These are phyloP conservation scores for Yamadazyma nakazawae DNA, from an alignment of 805 yeast genomes.

Conservation along the genomic window DNA sequence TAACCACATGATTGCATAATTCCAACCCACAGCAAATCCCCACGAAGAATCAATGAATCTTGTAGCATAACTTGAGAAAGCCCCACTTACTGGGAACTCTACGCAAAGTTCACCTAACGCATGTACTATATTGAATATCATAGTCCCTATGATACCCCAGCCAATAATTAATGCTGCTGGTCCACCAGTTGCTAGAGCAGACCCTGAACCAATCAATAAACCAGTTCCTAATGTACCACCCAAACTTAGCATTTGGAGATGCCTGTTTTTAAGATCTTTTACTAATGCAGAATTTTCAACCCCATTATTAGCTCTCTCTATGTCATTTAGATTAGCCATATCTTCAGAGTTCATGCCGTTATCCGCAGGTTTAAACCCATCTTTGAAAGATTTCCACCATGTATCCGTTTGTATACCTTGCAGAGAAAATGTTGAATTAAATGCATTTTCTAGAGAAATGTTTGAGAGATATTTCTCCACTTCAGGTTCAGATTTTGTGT, in stretches of 20 bases:
- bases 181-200: conserved; percentile 38
- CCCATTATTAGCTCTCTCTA: conserved; percentile 34
- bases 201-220: conserved; percentile 47
- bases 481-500: background rate
- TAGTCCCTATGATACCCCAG: conserved; percentile 52
- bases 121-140: conserved; percentile 57
- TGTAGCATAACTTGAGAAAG: conserved; percentile 38
- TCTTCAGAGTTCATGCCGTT: background rate
- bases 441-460: background rate
- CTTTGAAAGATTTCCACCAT: conserved; percentile 27
- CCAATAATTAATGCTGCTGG: conserved; percentile 51
- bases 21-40: conserved; percentile 42
- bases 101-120: conserved; percentile 68
- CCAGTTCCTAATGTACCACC: conserved; percentile 74
- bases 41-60: conserved; percentile 36
- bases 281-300: conserved; percentile 38
- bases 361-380: conserved; percentile 27
- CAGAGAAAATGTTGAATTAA: background rate
- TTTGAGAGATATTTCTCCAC: background rate
- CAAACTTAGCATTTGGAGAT: conserved; percentile 62
- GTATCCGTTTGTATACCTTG: conserved; percentile 1
- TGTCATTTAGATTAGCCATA: conserved; percentile 20
- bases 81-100: conserved; percentile 37
- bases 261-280: conserved; percentile 45
- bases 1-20: conserved; percentile 38